Base-by-base conservation (phyloP, 2,329 filamentous ascomycete genomes). In the Fusarium globosum region DNA sequence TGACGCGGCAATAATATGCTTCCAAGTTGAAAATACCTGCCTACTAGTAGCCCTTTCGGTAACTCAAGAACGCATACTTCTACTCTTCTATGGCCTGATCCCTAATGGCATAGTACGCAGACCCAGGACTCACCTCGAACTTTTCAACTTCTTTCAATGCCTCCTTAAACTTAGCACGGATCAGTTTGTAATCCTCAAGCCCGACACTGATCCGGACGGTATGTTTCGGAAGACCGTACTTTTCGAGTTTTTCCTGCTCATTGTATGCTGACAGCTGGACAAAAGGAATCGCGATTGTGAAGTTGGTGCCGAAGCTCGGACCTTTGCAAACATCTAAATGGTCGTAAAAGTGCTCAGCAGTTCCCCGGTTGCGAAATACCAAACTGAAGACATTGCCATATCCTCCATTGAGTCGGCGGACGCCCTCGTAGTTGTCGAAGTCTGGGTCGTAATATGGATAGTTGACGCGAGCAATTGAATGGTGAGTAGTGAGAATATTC, bases 91-190 rank as follows among this genome's bases (percentile, higher is more conserved):
- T 23, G 12, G 4, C 9, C n/a, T 26, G 2, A 52, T 6, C 21
- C 6, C 11, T 20, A 9, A 35, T n/a, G 15, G 26, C 26, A 26
- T 26, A 23, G 16, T 6, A 14, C 16, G 6, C 16, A 20, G 28
- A 51, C 30, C 10, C 21, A 26, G 26, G 16, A 2, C n/a, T 8
- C 6, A 11, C 0, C 6, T 35, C n/a, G 10, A 35, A 35, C 12
- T 0, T 4, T 13, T 35, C n/a, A 10, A 45, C 28, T 33, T 14
- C 4, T 2, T 1, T 1, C 13, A 57, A 9, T 26, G 39, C 53
- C 13, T 35, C 18, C 13, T 3, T 4, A 18, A 57, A 35, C 39
- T 57, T 57, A 4, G 2, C 4, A 26, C 28, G 10, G 8, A 57
- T 57, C 6, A 13, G 4, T 12, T 5, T 1, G 2, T n/a, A 5